Base-by-base conservation (phyloP, 805 yeast genomes). In the Candida michaelii region DNA sequence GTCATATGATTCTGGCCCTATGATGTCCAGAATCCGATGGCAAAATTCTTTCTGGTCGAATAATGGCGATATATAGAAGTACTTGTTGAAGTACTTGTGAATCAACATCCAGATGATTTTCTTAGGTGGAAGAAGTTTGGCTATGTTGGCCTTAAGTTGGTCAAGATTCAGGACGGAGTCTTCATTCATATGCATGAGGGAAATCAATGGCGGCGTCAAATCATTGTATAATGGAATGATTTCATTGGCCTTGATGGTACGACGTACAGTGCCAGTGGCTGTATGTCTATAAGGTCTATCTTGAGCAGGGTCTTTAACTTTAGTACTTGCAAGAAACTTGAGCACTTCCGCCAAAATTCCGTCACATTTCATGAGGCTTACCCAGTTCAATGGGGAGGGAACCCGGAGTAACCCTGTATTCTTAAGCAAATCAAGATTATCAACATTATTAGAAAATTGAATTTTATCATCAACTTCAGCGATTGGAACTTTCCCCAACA, bases 51-150 rank as follows among this genome's bases (percentile, higher is more conserved):
- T 62, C 54, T 83, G 86, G 57, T 83, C 89, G 19, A 83, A 60
- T 46, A 76, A 77, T 2, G 91, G 89, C 48, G 81, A 65, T 40
- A 77, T 78, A 10, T 83, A 73, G 54, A 83, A 84, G 5, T 83
- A 58, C 23, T 72, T 71, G 11, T 69, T 71, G 55, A 83, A 83
- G 48, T 77, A 83, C 46, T 80, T 63, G 44, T 80, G 78, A 18
- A 83, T 61, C 34, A 80, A 63, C 38, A 70, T 53, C 77, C 84
- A 77, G 6, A 82, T 68, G 2, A 78, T 69, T 43, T 66, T 69
- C 50, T 75, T 74, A 18, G 63, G 69, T 0, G 90, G 90, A 37
- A 83, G 49, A 4, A 69, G 12, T 18, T 18, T 16, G 21, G 21
- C n/a, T 8, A 12, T 30, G 8, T 30, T 30, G 13, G 4, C 27